Conservation (phyloP, 768 basidiomycete species). For the Phallus indusiatus region DNA sequence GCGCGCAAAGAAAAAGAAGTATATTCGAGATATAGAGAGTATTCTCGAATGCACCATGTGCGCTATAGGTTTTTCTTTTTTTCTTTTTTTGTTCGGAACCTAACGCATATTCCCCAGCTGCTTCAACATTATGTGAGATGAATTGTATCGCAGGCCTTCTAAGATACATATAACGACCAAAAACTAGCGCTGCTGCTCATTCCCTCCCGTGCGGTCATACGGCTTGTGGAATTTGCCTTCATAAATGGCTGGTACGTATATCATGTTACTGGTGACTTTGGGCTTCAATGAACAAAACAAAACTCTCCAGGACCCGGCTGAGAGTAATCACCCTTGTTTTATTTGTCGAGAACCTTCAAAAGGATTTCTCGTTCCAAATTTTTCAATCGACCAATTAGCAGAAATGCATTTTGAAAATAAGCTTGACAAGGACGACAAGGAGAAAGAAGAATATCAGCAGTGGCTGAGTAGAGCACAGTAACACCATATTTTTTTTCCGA, state of each 20-base stretch:
- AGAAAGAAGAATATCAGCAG: slow-evolving; percentile 44
- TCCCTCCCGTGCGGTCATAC: slow-evolving; percentile 69
- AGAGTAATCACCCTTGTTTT: neutral
- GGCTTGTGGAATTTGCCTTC: slow-evolving; percentile 58
- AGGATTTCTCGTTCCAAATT: slow-evolving; percentile 54
- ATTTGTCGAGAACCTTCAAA: slow-evolving; percentile 6
- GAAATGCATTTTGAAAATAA: slow-evolving; percentile 47
- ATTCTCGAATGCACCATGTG: slow-evolving; percentile 73
- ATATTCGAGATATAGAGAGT: slow-evolving; percentile 36
- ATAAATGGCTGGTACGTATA: slow-evolving; percentile 48
- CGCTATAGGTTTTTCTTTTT: slow-evolving; percentile 14
- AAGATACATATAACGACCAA: slow-evolving; percentile 1
- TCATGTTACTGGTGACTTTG: neutral
- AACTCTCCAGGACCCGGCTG: neutral
- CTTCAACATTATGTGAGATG: slow-evolving; percentile 55
- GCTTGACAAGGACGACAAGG: slow-evolving; percentile 34
- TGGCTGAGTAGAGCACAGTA: slow-evolving; percentile 50
- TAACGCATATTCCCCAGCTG: slow-evolving; percentile 35
- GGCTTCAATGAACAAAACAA: neutral
- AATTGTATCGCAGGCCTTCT: neutral
- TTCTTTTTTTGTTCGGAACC: neutral
- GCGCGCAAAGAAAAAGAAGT: neutral
- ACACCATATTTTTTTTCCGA: slow-evolving; percentile 16
- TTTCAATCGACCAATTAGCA: slow-evolving; percentile 49
- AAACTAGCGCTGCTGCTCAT: slow-evolving; percentile 51